phyloP scores from a whole-genome alignment of 768 basidiomycete genomes.

The Dioszegia hungarica region DNA sequence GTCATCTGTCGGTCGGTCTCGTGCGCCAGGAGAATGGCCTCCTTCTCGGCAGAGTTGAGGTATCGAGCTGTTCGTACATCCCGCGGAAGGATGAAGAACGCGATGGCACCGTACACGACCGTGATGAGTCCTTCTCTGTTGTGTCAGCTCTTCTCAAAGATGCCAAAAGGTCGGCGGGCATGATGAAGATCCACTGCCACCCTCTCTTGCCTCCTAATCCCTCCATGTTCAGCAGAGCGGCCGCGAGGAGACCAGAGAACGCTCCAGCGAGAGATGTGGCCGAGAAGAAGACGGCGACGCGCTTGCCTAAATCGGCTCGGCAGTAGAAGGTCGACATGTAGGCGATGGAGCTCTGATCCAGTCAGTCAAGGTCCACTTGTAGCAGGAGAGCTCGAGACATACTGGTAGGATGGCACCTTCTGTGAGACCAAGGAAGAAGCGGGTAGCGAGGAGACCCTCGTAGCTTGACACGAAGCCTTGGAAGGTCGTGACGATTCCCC shows the following conservation, averaged over 20 bases:
- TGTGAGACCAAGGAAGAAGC: slow-evolving; percentile 37
- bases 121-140: slow-evolving; percentile 61
- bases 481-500: slow-evolving; percentile 64
- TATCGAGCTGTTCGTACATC: slow-evolving; percentile 55
- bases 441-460: slow-evolving; percentile 29
- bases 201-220: slow-evolving; percentile 48
- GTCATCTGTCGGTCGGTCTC: slow-evolving; percentile 23
- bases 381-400: neutral
- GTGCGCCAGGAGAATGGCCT: slow-evolving; percentile 22
- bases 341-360: slow-evolving; percentile 25
- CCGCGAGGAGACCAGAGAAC: slow-evolving; percentile 52
- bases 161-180: slow-evolving; percentile 6
- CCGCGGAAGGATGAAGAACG: slow-evolving; percentile 56
- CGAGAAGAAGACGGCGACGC: slow-evolving; percentile 41
- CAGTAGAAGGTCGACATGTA: slow-evolving; percentile 38
- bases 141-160: neutral
- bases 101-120: slow-evolving; percentile 55
- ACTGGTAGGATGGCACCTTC: slow-evolving; percentile 40
- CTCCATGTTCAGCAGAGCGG: slow-evolving; percentile 40
- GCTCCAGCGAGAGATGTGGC: slow-evolving; percentile 39
- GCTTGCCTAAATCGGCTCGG: slow-evolving; percentile 33
- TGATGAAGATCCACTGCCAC: slow-evolving; percentile 39
- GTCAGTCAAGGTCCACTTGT: neutral
- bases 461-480: slow-evolving; percentile 51
- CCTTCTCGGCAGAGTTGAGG: slow-evolving; percentile 52